phyloP scores from a whole-genome alignment of 2,329 filamentous ascomycete species.

The Exophiala dermatitidis region DNA sequence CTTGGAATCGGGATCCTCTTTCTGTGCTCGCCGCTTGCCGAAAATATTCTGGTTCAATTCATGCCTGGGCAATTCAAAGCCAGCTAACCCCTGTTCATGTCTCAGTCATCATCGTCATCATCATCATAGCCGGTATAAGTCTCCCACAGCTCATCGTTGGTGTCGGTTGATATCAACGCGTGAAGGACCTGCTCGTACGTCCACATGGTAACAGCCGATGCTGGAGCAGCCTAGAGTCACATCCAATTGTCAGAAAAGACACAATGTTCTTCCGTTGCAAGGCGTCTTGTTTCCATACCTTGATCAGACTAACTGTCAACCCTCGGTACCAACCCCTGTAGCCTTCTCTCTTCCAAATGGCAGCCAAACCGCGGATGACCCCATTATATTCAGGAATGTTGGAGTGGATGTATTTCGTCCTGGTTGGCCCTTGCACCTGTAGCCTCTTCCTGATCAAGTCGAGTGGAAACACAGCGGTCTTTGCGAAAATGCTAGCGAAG shows the following conservation, averaged over 20 bases:
- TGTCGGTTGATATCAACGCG: constrained; percentile 43
- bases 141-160: constrained; percentile 26
- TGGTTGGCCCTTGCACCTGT: constrained; percentile 88
- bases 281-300: constrained; percentile 44
- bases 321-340: constrained; percentile 77
- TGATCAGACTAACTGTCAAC: constrained; percentile 78
- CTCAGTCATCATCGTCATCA: constrained; percentile 26
- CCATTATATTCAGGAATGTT: constrained; percentile 78
- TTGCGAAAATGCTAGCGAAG: constrained; percentile 69
- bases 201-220: constrained; percentile 89
- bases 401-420: constrained; percentile 68
- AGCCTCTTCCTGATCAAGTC: constrained; percentile 88
- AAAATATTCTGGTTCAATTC: no score
- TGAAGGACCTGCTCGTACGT: constrained; percentile 75
- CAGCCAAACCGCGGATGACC: constrained; percentile 57
- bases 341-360: constrained; percentile 67
- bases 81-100: constrained; percentile 11
- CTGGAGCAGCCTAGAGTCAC: constrained; percentile 58
- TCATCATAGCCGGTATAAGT: constrained; percentile 24
- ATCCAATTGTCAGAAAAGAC: background rate
- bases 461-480: constrained; percentile 85
- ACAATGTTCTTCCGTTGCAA: background rate
- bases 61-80: no score
- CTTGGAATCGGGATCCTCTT: no score
- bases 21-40: no score